A percentile compares a stretch with the other conserved stretches of the same genome.
These are phyloP conservation scores for Rosa hybrid DNA, from an alignment of 331 rosid species.

Conservation along the genomic window DNA sequence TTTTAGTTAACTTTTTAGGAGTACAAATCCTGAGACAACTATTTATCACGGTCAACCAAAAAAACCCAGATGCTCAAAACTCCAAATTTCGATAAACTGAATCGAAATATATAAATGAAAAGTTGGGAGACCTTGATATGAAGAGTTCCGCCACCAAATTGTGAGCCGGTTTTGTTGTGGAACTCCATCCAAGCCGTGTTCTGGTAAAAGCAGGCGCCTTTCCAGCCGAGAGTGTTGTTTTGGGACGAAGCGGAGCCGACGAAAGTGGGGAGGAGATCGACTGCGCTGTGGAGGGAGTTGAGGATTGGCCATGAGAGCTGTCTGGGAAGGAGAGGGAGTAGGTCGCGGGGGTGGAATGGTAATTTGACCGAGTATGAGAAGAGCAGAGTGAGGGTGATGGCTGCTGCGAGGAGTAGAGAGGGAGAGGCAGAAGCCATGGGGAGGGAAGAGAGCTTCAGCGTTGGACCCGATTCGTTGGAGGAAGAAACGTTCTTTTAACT, in stretches of 20 bases:
- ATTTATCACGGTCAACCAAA: neutral
- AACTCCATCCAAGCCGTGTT: conserved; percentile 87
- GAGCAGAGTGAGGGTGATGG: conserved; percentile 28
- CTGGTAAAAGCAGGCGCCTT: conserved; percentile 76
- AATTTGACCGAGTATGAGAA: conserved; percentile 25
- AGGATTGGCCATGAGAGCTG: conserved; percentile 81
- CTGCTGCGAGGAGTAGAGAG: conserved; percentile 13
- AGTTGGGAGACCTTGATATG: conserved; percentile 43
- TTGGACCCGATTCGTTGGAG: neutral
- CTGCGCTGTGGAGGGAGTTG: conserved; percentile 69
- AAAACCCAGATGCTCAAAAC: neutral
- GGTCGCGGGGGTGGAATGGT: conserved; percentile 63
- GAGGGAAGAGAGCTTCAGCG: too few relatives aligned
- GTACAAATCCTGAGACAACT: neutral
- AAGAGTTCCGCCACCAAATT: conserved; percentile 92
- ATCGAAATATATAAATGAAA: neutral
- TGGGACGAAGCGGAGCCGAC: conserved; percentile 65
- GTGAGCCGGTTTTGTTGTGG: conserved; percentile 49
- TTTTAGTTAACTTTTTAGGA: neutral
- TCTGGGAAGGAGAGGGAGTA: conserved; percentile 75
- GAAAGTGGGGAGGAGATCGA: conserved; percentile 73
- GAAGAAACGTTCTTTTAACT: neutral
- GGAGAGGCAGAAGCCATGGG: conserved; percentile 37
- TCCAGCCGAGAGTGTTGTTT: conserved; percentile 42
- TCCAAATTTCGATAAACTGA: conserved; percentile 8